Evolutionary conservation across 768 basidiomycete species (phyloP).

Genomic region (Polyporus arcularius): DNA sequence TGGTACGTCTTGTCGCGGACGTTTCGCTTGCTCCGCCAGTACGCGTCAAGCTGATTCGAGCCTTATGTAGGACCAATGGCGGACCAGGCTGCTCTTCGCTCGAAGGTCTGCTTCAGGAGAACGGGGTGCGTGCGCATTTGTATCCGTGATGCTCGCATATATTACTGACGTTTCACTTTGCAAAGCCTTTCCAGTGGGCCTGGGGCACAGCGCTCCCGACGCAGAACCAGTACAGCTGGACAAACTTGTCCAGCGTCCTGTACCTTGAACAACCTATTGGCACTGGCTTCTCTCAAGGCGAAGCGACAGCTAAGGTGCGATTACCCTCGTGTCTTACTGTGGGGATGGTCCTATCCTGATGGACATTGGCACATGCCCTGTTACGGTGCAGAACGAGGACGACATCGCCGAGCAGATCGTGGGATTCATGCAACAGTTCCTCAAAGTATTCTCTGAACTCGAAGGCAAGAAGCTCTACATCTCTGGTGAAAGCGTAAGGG

Average conservation of each 20-base stretch:
- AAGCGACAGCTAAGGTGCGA: constrained; percentile 50
- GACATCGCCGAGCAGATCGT: constrained; percentile 57
- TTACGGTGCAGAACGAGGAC: constrained; percentile 42
- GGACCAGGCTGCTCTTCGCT: constrained; percentile 79
- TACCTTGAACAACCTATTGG: constrained; percentile 83
- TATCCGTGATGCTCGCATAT: background rate
- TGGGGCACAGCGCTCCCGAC: constrained; percentile 64
- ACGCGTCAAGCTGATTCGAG: background rate
- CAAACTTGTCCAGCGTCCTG: constrained; percentile 72
- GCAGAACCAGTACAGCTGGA: constrained; percentile 72
- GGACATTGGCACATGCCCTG: background rate
- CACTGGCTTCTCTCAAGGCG: constrained; percentile 75
- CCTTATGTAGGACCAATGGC: constrained; percentile 65
- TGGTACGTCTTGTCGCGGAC: constrained; percentile 45
- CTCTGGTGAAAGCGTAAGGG: constrained; percentile 72
- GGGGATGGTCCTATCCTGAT: background rate
- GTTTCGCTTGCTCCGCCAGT: background rate
- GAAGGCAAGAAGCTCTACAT: constrained; percentile 73
- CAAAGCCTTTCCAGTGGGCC: constrained; percentile 68
- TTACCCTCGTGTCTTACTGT: background rate
- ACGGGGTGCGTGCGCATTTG: constrained; percentile 52
- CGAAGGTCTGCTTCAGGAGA: constrained; percentile 72
- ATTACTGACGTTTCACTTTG: background rate
- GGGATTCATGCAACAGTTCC: constrained; percentile 74
- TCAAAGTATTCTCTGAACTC: constrained; percentile 71